Base-by-base conservation (phyloP, 176 grass and related monocot genomes). In the Eragrostis nindensis region DNA sequence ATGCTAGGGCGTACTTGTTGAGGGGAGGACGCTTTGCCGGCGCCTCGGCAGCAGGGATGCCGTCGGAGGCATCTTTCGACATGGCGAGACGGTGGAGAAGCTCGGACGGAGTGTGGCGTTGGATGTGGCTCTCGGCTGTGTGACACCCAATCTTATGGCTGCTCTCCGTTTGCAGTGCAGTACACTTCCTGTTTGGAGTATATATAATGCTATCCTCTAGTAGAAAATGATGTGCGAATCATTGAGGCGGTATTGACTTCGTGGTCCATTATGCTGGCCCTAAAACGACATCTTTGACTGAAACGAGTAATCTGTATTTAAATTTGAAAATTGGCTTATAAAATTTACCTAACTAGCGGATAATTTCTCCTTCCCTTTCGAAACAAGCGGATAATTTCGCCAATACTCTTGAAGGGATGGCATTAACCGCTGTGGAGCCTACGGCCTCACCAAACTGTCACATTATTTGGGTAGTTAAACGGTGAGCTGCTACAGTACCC, bases 1-100 rank as follows among this genome's bases (percentile, higher is more conserved):
- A 96, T 24, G 70, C 90, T 26, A 85, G 66, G 46, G 93, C 93
- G 68, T 90, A 96, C 61, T 88, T 92, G 76, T 92, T 96, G 44
- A 79, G 75, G 0, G 75, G 86, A 8, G 86, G 40, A 5, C 81
- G 81, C 54, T 88, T 88, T 17, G 81, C 75, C 81, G 81, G 81
- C 69, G 81, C 75, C 81, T 74, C 81, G 61, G 69, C 75, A 29
- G 60, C 75, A 1, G 86, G 80, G 68, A 83, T 67, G 48, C 70
- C 80, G 42, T 29, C n/a, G 48, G 49, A 21, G 48, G 22, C 40
- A 22, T 73, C 86, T 15, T 78, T 79, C 5, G 68, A 50, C 86
- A 88, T 88, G 86, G 86, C 66, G 66, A 39, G 24, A 30, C 8
- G 24, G 57, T 21, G 15, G 21, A 38, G 16, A 17, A 10, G 55